Evolutionary conservation across 805 yeast species (phyloP).

Genomic region (Candida adriatica): DNA sequence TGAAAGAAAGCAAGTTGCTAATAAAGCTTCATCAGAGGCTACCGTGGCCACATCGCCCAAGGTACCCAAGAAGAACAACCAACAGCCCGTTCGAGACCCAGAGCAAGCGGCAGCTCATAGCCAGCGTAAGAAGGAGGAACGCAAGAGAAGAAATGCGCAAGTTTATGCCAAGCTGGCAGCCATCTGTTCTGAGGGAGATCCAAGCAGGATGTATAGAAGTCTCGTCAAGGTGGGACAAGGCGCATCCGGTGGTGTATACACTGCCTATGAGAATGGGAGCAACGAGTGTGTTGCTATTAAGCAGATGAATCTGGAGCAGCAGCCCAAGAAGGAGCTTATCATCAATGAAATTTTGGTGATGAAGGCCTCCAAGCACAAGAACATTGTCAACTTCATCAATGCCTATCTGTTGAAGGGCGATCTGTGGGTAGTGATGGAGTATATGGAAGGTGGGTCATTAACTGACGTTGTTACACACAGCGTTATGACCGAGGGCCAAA

Average conservation of each 20-base stretch:
- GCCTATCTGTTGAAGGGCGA: slow-evolving; percentile 72
- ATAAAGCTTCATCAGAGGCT: not conserved
- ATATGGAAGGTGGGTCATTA: slow-evolving; percentile 96
- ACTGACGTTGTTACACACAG: slow-evolving; percentile 92
- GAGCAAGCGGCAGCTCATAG: slow-evolving; percentile 46
- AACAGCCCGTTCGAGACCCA: slow-evolving; percentile 40
- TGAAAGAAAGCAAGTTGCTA: slow-evolving; percentile 9
- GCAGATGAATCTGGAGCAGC: slow-evolving; percentile 91
- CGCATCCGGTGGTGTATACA: slow-evolving; percentile 95
- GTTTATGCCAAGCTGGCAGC: slow-evolving; percentile 62
- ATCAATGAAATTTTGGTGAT: slow-evolving; percentile 93
- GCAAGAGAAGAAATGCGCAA: slow-evolving; percentile 64
- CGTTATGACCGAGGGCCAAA: slow-evolving; percentile 88
- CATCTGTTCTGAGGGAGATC: slow-evolving; percentile 84
- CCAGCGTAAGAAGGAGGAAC: slow-evolving; percentile 72
- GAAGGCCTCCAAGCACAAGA: slow-evolving; percentile 85
- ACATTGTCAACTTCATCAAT: slow-evolving; percentile 91
- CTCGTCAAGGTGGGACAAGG: slow-evolving; percentile 93
- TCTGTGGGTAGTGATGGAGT: slow-evolving; percentile 98
- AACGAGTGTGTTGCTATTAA: slow-evolving; percentile 79
- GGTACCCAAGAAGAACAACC: slow-evolving; percentile 24
- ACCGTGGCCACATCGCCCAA: slow-evolving; percentile 1
- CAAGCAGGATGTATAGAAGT: slow-evolving; percentile 58
- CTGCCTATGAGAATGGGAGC: slow-evolving; percentile 61
- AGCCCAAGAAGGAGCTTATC: slow-evolving; percentile 91